Evolutionary conservation across 2,329 filamentous ascomycete species (phyloP).

Genomic region (Nemania serpens): DNA sequence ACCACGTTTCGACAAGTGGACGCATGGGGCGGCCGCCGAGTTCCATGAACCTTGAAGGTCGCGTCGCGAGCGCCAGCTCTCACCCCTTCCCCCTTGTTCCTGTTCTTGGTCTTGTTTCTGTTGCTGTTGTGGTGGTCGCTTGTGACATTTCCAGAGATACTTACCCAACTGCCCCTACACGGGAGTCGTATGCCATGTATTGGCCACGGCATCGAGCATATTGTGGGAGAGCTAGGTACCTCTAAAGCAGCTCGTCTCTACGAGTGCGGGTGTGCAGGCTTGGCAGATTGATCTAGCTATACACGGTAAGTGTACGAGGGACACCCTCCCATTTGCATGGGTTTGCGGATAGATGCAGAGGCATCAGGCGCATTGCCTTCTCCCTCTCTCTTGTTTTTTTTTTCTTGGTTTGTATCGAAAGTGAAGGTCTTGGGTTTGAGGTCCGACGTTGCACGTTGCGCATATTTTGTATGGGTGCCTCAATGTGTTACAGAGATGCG

Average conservation of each 20-base stretch:
- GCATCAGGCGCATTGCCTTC: constrained; percentile 28
- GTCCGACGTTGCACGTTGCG: constrained; percentile 48
- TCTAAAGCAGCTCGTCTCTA: no score
- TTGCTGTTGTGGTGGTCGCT: not conserved
- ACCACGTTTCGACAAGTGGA: constrained; percentile 25
- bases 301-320: not conserved
- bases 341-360: constrained; percentile 11
- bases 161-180: no score
- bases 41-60: constrained; percentile 30
- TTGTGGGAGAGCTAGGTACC: no score
- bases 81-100: not conserved
- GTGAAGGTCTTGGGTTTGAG: constrained; percentile 44
- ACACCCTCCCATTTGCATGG: constrained; percentile 1
- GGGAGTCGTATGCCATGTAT: no score
- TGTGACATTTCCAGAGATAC: no score
- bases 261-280: no score
- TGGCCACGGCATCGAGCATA: no score
- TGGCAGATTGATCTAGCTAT: no score
- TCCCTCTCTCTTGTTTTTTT: not conserved
- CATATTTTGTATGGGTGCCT: constrained; percentile 45
- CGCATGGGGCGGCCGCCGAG: constrained; percentile 23
- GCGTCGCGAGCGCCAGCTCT: constrained; percentile 13
- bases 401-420: constrained; percentile 25
- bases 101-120: not conserved
- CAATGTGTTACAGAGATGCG: constrained; percentile 47